Conservation (phyloP, 495 filamentous ascomycete species). For the Cudoniella acicularis region DNA sequence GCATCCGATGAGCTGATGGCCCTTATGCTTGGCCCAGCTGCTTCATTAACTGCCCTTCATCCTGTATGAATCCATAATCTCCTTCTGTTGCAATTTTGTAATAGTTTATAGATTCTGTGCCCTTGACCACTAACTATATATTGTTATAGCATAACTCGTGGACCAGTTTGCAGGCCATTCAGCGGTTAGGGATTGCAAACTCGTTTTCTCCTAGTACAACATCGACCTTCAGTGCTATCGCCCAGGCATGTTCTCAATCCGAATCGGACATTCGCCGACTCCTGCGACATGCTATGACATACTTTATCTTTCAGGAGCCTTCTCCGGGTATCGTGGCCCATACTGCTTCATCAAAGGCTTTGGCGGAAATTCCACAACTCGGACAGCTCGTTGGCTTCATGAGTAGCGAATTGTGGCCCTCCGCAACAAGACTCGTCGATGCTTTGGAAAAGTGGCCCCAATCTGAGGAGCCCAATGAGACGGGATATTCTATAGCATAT, state of each 20-base stretch:
- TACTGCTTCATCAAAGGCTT: slow-evolving; percentile 19
- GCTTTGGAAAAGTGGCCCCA: slow-evolving; percentile 22
- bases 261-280: slow-evolving; percentile 30
- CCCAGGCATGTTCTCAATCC: background rate
- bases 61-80: too few relatives aligned
- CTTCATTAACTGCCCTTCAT: too few relatives aligned
- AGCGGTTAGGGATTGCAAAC: background rate
- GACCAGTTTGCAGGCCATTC: too few relatives aligned
- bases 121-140: too few relatives aligned
- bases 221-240: background rate
- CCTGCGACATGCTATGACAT: slow-evolving; percentile 40
- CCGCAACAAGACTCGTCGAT: slow-evolving; percentile 15
- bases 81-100: too few relatives aligned
- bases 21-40: background rate
- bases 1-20: background rate
- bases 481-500: background rate
- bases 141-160: too few relatives aligned
- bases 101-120: too few relatives aligned
- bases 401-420: slow-evolving; percentile 11
- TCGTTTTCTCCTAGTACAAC: background rate
- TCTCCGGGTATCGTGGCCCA: slow-evolving; percentile 24
- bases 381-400: background rate
- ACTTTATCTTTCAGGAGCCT: slow-evolving; percentile 46
- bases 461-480: slow-evolving; percentile 24
- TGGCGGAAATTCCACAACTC: background rate